Base-by-base conservation (phyloP, 75 land plant genomes). In the Picea sitchensis region DNA sequence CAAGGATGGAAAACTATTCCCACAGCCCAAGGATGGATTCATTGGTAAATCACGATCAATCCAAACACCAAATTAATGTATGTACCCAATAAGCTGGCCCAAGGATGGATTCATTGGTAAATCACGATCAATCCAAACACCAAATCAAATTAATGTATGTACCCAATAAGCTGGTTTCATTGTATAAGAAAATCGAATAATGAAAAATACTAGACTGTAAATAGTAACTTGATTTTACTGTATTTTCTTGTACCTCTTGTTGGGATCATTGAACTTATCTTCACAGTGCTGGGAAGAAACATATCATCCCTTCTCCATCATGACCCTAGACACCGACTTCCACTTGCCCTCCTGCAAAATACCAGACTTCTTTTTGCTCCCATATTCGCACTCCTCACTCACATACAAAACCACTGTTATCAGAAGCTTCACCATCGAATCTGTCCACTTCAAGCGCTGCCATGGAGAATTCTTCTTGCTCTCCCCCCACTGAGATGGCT, bases 221-320 rank as follows among this genome's bases (percentile, higher is more conserved):
- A n/a, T n/a, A n/a, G n/a, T n/a, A n/a, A n/a, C n/a, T n/a, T n/a
- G n/a, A n/a, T n/a, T n/a, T n/a, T n/a, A n/a, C n/a, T n/a, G n/a
- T n/a, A n/a, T n/a, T 51, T 86, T 79, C 84, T 92, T 92, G 73
- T 89, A 92, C 69, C 94, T 82, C 80, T 92, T 92, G 77, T 91
- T 91, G 18, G 89, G 82, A 71, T 91, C 93, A 80, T 91, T 91
- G 73, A 91, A 91, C 83, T 91, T 92, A 75, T 92, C 91, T 83
- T 92, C 94, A 72, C 94, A 92, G 54, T 92, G 94, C 81, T 92
- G 94, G 18, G 94, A 91, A 0, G 94, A 92, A 32, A 89, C 94
- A 76, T 61, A 86, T 44, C 80, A 84, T 13, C 91, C 91, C 61
- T 81, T 84, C 56, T 82, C 86, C 18, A 81, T 59, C 94, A 92